These are phyloP conservation scores for Phytomonas sp. DNA, from an alignment of 208 protist species.

Conservation along the genomic window DNA sequence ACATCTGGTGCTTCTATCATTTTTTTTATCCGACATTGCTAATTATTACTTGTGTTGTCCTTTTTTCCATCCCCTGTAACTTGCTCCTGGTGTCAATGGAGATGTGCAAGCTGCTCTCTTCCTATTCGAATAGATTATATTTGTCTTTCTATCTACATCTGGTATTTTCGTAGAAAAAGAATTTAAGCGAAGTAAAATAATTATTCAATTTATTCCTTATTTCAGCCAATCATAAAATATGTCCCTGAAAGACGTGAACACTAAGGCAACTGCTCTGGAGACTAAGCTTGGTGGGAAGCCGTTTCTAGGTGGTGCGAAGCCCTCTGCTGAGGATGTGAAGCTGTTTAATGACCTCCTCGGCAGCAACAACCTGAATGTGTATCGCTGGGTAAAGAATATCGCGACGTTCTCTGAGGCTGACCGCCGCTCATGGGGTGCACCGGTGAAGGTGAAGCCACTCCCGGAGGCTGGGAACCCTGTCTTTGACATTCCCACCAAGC, in stretches of 20 bases:
- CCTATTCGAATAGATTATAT: background rate
- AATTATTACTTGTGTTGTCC: background rate
- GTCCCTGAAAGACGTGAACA: slow-evolving; percentile 50
- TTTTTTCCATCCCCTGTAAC: background rate
- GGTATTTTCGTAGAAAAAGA: background rate
- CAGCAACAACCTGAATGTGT: slow-evolving; percentile 30
- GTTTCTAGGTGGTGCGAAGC: slow-evolving; percentile 63
- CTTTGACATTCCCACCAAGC: slow-evolving; percentile 14
- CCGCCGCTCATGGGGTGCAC: slow-evolving; percentile 38
- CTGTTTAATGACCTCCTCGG: slow-evolving; percentile 65
- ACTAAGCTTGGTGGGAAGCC: slow-evolving; percentile 43
- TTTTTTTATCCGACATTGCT: background rate
- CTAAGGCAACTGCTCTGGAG: slow-evolving; percentile 47
- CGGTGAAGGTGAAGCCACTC: slow-evolving; percentile 39
- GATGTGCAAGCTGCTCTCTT: background rate
- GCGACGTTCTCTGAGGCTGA: slow-evolving; percentile 49
- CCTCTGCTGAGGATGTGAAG: slow-evolving; percentile 58
- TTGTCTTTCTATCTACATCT: background rate
- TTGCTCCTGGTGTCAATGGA: background rate
- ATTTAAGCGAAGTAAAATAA: background rate
- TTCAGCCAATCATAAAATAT: slow-evolving; percentile 14
- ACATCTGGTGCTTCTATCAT: background rate
- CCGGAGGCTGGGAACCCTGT: background rate
- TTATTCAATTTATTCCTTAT: background rate
- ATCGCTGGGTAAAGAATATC: slow-evolving; percentile 74